Evolutionary conservation across 345 rosid species (phyloP), one percentile per base, ranked within the genome.

Genomic region (Pelargonium nanum): DNA sequence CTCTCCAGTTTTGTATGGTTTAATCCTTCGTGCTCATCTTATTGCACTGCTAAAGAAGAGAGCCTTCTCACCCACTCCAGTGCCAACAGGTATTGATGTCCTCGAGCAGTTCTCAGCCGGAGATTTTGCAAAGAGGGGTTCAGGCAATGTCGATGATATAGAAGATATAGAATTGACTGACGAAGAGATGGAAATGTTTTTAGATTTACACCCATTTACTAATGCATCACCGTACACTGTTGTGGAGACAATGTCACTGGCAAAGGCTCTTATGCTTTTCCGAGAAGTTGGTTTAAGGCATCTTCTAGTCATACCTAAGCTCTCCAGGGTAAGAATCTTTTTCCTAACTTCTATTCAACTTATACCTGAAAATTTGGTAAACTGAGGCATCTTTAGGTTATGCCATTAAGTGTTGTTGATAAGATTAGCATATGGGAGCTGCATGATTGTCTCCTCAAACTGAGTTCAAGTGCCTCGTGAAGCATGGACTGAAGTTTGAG

Each of bases 181-280:
- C 40, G 99, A 85, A 67, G 97, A 93, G 74, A 72, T 85, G 96
- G 89, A 79, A 62, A 84, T 93, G 99, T 89, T 75, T 66, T 52
- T 87, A 63, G 99, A 93, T 73, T 73, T 89, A 56, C 91, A 77
- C 71, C 94, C 97, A 6, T 93, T 93, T 65, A 80, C 94, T 56
- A 87, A 89, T 69, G 83, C 97, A 61, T 93, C 96, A 0, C 99
- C 97, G 24, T 87, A 87, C 56, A 89, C 91, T 10, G 99, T 93
- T 55, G 89, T 89, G 67, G 99, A 93, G 76, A 78, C 97, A 0
- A 89, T 89, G 97, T 93, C 99, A 7, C 83, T 93, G 1, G 94
- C 96, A 5, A 89, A 93, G 74, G 96, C 97, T 56, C 85, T 80
- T 21, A 20, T 71, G 45, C 97, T 93, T 70, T 93, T 92, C 72